Base-by-base conservation (phyloP, 1,284 basidiomycete genomes). In the Termitomyces sp. region DNA sequence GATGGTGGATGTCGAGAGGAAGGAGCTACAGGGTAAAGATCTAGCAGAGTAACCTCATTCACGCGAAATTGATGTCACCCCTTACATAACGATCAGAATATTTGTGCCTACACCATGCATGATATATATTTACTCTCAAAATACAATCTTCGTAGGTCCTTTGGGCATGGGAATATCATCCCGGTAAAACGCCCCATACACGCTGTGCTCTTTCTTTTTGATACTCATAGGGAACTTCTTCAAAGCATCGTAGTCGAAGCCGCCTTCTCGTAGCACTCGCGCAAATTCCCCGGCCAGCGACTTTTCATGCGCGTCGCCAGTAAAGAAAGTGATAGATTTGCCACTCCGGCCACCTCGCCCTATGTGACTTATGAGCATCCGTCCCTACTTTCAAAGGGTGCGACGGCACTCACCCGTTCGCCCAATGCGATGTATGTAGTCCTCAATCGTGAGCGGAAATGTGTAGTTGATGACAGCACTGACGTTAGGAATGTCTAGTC, bases 391-490 rank as follows among this genome's bases (percentile, higher is more conserved):
- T 12, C 52, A 36, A 46, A 45, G 34, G n/a, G 24, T 38, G 21
- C 38, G 64, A 56, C 28, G 40, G 45, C 50, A 68, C 77, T 64
- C 60, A 87, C 86, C 88, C 5, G 96, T 98, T 64, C 96, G 84
- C 30, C 96, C 96, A 62, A 98, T 98, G 31, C 97, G 89, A 74
- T 99, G 96, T 58, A 99, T 89, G 69, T 98, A 99, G 75, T 98
- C 86, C 74, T 94, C 94, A 47, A 96, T 88, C 0, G 92, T 98
- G 62, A 99, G 76, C 15, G 97, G 97, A 79, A 99, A 99, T 8
- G 94, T 98, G 66, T 98, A 97, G 74, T 97, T 97, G 67, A 94
- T 83, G 36, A 95, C 92, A 31, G 88, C 82, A 46, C 87, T 91
- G 36, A 99, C 97, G 67, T 97, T 90, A 3, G 97, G 95, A 64